A percentile compares a stretch with the other conserved stretches of the same genome.
These are phyloP conservation scores for Nymphaea thermarum DNA, from an alignment of 164 flowering plant species.

Conservation along the genomic window DNA sequence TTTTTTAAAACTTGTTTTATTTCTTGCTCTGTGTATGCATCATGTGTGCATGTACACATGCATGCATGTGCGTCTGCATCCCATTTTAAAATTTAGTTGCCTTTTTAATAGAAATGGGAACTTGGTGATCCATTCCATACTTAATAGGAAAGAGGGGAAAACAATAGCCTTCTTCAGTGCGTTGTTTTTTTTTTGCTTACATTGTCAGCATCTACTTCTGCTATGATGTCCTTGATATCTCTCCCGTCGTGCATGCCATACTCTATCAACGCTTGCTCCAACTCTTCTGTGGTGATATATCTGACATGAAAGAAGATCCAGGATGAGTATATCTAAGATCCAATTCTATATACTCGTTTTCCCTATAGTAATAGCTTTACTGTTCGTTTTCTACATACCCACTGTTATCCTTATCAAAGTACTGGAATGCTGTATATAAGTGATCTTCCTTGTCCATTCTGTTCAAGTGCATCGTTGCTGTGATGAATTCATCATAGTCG, in stretches of 20 bases:
- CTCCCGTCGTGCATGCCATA: conserved; percentile 80
- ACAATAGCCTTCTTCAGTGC: not conserved
- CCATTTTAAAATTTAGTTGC: not conserved
- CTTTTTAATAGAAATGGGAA: no score
- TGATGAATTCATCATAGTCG: conserved; percentile 91
- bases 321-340: not conserved
- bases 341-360: not conserved
- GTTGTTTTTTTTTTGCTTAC: conserved; percentile 25
- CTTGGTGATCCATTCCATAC: no score
- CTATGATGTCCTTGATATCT: conserved; percentile 74
- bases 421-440: conserved; percentile 85
- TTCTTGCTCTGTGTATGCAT: no score
- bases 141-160: not conserved
- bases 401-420: conserved; percentile 87
- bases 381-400: conserved; percentile 31
- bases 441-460: conserved; percentile 92
- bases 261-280: conserved; percentile 84
- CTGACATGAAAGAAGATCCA: conserved; percentile 18
- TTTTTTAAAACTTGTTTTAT: no score
- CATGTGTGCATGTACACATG: not conserved
- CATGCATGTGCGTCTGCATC: not conserved
- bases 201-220: conserved; percentile 79
- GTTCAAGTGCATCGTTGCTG: conserved; percentile 92
- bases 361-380: not conserved
- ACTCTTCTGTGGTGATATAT: conserved; percentile 76